A percentile compares a stretch with the other conserved stretches of the same genome.
Conservation (phyloP, 2,329 filamentous ascomycete genomes). For the Aspergillus caelatus region DNA sequence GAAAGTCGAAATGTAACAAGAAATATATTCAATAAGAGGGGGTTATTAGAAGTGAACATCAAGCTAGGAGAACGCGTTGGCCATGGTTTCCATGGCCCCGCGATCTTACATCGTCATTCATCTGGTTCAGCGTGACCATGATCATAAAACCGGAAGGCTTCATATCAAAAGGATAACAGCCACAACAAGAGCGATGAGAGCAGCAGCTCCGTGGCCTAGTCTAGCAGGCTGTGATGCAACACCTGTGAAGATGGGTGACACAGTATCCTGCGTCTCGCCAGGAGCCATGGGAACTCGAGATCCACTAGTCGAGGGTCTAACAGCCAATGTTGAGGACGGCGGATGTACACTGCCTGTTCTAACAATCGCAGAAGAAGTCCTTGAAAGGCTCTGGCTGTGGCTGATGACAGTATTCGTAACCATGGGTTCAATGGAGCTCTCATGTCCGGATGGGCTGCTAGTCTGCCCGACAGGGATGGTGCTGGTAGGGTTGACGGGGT, state of each 20-base stretch:
- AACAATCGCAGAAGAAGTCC: constrained; percentile 11
- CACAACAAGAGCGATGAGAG: constrained; percentile 15
- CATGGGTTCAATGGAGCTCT: not conserved
- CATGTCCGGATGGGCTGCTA: constrained; percentile 6
- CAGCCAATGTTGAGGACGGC: constrained; percentile 21
- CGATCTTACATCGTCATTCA: not conserved
- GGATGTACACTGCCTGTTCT: constrained; percentile 11
- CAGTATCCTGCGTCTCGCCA: constrained; percentile 19
- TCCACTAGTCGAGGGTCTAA: constrained; percentile 16
- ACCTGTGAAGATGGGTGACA: constrained; percentile 24
- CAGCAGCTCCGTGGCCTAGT: constrained; percentile 14
- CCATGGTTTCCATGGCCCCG: not conserved
- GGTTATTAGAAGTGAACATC: not conserved
- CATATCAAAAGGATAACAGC: constrained; percentile 19
- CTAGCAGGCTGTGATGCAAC: constrained; percentile 18
- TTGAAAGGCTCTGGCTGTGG: constrained; percentile 1
- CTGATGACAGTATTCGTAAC: not conserved
- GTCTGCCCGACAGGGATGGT: not conserved
- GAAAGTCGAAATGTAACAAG: not conserved
- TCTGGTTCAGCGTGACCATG: not conserved
- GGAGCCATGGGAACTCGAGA: constrained; percentile 14
- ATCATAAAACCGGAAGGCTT: constrained; percentile 8
- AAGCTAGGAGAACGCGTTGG: not conserved
- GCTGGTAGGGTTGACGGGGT: constrained; percentile 2
- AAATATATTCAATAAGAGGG: not conserved